Evolutionary conservation across 768 basidiomycete species (phyloP), one percentile per base, ranked within the genome.

Genomic region (Infundibulicybe gibba): DNA sequence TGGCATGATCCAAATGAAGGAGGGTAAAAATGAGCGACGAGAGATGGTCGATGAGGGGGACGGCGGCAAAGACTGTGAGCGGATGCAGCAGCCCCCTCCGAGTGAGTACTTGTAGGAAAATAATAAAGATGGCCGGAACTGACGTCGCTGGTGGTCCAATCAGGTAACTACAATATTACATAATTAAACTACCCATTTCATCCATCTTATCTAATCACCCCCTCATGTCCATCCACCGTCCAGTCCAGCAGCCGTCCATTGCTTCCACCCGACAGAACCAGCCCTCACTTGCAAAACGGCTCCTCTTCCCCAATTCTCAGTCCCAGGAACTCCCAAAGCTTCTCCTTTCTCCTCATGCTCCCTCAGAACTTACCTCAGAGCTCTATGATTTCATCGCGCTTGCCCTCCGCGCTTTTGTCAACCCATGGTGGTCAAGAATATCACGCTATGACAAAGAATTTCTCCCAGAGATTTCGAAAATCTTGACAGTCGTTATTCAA

Each of bases 341-440:
- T 17, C 75, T 87, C 47, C 61, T 67, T 20, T 65, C 75, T 0
- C 65, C 70, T 0, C 47, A 57, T 11, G 68, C 69, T 8, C 64
- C 74, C 0, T 70, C 73, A 17, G 81, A 87, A 41, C 76, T 93
- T 49, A 74, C 77, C 47, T 70, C 75, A 5, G 86, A 87, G 58
- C 63, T 87, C 4, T 91, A 92, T 58, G 86, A 92, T 64, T 73
- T 91, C 48, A 71, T 91, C 30, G 90, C 91, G 0, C 83, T 92
- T 48, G 77, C 83, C 9, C 74, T 94, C 17, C 77, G 90, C 31
- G 89, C 89, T 5, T 87, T 76, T 56, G 80, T 94, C 32, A 79
- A 81, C 40, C 85, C 87, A 1, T 94, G 90, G 91, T 94, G 90
- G 87, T 74, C 85, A 30, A 88, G 81, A 57, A 75, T 93, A 44